A percentile compares a stretch with the other conserved stretches of the same genome.
phyloP scores from a whole-genome alignment of 371 early-diverging fungal species.

The Rhizopus arrhizus region DNA sequence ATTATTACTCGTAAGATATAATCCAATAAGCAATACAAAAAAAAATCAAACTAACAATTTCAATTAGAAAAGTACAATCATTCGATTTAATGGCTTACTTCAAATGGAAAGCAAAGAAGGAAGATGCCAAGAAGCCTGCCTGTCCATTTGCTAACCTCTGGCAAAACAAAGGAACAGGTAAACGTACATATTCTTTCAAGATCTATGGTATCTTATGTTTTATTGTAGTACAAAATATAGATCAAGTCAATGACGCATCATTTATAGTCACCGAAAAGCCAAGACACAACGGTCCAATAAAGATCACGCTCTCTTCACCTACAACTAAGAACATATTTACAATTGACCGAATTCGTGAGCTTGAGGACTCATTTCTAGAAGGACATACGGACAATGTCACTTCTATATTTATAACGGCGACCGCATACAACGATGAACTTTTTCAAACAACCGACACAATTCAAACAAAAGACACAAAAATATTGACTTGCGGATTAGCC shows the following conservation, averaged over 20 bases:
- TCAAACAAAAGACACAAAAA: slow-evolving; percentile 29
- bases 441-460: slow-evolving; percentile 18
- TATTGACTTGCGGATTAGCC: slow-evolving; percentile 35
- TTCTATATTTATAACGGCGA: slow-evolving; percentile 30
- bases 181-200: neutral
- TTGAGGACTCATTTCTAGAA: slow-evolving; percentile 12
- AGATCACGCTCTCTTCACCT: slow-evolving; percentile 38
- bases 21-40: neutral
- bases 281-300: slow-evolving; percentile 24
- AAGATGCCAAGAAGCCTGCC: slow-evolving; percentile 41
- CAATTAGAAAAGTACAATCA: slow-evolving; percentile 44
- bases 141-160: slow-evolving; percentile 67
- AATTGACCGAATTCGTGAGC: slow-evolving; percentile 24
- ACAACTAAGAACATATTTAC: slow-evolving; percentile 36
- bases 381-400: slow-evolving; percentile 27
- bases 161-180: slow-evolving; percentile 56
- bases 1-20: slow-evolving; percentile 49
- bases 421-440: slow-evolving; percentile 19
- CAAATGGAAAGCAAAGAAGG: slow-evolving; percentile 46
- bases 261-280: slow-evolving; percentile 30
- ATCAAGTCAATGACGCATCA: slow-evolving; percentile 17
- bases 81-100: slow-evolving; percentile 52
- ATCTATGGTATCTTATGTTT: too few relatives aligned
- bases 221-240: slow-evolving; percentile 13
- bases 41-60: neutral